Conservation (phyloP, 2,329 filamentous ascomycete species). For the Septoria linicola region DNA sequence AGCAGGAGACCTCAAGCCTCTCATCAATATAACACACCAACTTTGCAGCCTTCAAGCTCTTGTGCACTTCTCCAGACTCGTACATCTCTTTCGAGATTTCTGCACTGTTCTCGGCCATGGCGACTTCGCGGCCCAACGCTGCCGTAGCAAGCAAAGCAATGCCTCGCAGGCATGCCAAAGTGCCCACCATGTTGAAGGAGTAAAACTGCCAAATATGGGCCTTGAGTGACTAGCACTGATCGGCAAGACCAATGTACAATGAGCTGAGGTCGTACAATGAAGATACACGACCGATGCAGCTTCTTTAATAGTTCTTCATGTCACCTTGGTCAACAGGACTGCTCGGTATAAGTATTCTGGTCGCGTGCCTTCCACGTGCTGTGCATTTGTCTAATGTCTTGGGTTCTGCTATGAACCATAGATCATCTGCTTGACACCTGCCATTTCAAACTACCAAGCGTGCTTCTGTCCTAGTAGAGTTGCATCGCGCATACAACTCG, state of each 20-base stretch:
- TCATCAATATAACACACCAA: not conserved
- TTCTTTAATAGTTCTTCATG: not conserved
- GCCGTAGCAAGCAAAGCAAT: not conserved
- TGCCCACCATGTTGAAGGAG: not conserved
- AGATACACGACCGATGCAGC: too few relatives aligned
- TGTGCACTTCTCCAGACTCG: conserved; percentile 8
- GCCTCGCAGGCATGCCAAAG: not conserved
- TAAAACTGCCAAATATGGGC: not conserved
- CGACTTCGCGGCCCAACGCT: not conserved
- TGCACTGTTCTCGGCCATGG: conserved; percentile 1
- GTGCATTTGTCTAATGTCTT: not conserved
- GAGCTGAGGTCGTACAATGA: not conserved
- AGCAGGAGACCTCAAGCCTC: not conserved
- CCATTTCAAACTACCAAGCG: too few relatives aligned
- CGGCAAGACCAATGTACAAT: not conserved
- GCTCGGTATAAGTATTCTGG: not conserved
- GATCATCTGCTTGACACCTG: too few relatives aligned
- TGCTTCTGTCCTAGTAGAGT: too few relatives aligned
- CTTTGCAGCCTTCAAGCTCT: not conserved
- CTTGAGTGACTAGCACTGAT: not conserved
- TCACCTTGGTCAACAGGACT: not conserved
- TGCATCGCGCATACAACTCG: too few relatives aligned
- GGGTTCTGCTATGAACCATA: too few relatives aligned
- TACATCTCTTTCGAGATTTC: conserved; percentile 4
- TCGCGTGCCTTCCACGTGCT: not conserved